Percentiles rank a stretch among this genome's conserved stretches.
These are phyloP conservation scores for Fusarium sororula DNA, from an alignment of 2,329 filamentous ascomycete species.

Conservation along the genomic window DNA sequence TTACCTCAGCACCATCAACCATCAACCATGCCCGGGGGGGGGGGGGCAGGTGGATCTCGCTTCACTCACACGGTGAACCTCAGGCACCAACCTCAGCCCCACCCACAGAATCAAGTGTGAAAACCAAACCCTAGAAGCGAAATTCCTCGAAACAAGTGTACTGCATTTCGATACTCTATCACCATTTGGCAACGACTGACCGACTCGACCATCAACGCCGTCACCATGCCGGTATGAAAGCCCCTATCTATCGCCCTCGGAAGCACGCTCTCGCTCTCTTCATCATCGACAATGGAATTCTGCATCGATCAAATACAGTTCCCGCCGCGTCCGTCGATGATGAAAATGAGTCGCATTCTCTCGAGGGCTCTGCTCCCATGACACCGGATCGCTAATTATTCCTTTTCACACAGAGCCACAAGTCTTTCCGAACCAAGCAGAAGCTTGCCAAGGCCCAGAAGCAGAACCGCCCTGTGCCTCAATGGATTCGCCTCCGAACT, in stretches of 20 bases:
- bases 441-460: slow-evolving; percentile 99
- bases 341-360: slow-evolving; percentile 14
- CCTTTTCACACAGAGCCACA: slow-evolving; percentile 79
- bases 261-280: slow-evolving; percentile 13
- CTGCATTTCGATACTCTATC: slow-evolving; percentile 39
- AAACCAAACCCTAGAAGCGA: slow-evolving; percentile 49
- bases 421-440: slow-evolving; percentile 99
- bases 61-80: background rate
- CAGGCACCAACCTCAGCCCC: slow-evolving; percentile 28
- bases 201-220: slow-evolving; percentile 51
- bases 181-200: slow-evolving; percentile 46
- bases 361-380: slow-evolving; percentile 8
- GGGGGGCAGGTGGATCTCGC: background rate
- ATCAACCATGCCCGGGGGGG: background rate
- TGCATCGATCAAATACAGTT: slow-evolving; percentile 6
- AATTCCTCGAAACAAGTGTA: slow-evolving; percentile 12
- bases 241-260: slow-evolving; percentile 2
- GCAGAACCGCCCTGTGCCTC: slow-evolving; percentile 99
- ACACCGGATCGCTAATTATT: slow-evolving; percentile 39
- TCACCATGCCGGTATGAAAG: slow-evolving; percentile 55
- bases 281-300: slow-evolving; percentile 14
- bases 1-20: slow-evolving; percentile 10
- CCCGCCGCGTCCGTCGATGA: slow-evolving; percentile 11
- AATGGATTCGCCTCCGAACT: slow-evolving; percentile 99
- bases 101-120: slow-evolving; percentile 47